phyloP scores from a whole-genome alignment of 1,139 yeast genomes.

The Groenewaldozyma sp. region DNA sequence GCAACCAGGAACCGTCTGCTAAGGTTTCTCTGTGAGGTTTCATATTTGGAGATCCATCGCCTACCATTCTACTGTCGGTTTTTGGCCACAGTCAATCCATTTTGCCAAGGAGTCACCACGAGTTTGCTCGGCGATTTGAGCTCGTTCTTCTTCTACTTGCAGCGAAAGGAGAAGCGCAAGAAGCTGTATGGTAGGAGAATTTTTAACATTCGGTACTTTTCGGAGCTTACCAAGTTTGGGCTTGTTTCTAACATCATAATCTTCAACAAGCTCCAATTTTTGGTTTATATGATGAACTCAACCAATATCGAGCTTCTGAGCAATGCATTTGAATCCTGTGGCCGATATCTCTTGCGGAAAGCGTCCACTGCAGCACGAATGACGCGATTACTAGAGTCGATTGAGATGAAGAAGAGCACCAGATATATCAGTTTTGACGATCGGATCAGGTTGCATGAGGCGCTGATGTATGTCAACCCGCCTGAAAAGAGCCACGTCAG shows the following conservation, averaged over 20 bases:
- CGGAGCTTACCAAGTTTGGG: conserved; percentile 71
- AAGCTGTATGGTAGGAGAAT: conserved; percentile 30
- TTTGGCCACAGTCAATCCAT: conserved; percentile 47
- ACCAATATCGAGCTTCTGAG: conserved; percentile 20
- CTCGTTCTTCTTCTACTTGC: conserved; percentile 20
- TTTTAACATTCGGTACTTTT: conserved; percentile 50
- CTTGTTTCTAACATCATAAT: conserved; percentile 62
- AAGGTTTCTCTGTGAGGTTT: conserved; percentile 39
- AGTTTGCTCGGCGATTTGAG: conserved; percentile 52
- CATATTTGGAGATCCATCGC: conserved; percentile 22
- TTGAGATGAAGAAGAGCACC: conserved; percentile 44
- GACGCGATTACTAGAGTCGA: conserved; percentile 51
- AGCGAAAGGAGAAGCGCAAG: conserved; percentile 15
- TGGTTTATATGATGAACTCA: conserved; percentile 30
- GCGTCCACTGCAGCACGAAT: conserved; percentile 53
- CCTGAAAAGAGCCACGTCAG: conserved; percentile 31
- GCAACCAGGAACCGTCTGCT: conserved; percentile 60
- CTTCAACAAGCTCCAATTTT: conserved; percentile 56
- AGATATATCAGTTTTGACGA: conserved; percentile 46
- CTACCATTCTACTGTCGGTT: conserved; percentile 52
- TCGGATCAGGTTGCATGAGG: conserved; percentile 50
- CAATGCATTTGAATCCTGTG: conserved; percentile 63
- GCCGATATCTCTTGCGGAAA: conserved; percentile 55
- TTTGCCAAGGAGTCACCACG: conserved; percentile 44
- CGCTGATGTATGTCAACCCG: conserved; percentile 54